Percentiles rank a stretch among this genome's conserved stretches.
Conservation (phyloP, 345 rosid species). For the Reutealis trisperma region DNA sequence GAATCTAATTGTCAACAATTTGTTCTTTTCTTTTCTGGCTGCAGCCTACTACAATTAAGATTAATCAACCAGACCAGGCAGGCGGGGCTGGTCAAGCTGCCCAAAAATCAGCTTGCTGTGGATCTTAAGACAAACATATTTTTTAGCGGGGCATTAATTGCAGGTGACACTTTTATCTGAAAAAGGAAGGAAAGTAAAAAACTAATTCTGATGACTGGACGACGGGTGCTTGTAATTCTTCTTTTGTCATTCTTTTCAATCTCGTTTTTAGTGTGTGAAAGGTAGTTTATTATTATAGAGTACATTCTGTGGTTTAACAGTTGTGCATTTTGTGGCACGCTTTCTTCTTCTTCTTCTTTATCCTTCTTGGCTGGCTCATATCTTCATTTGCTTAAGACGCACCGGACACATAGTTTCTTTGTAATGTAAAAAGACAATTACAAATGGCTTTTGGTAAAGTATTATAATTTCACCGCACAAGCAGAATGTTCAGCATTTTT, state of each 20-base stretch:
- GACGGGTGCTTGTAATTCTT: slow-evolving; percentile 27
- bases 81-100: slow-evolving; percentile 63
- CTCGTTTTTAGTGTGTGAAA: slow-evolving; percentile 38
- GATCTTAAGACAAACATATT: slow-evolving; percentile 34
- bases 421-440: slow-evolving; percentile 1
- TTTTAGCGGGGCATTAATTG: slow-evolving; percentile 1
- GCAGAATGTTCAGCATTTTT: too few species aligned
- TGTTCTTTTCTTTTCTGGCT: background rate
- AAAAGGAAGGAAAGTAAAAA: slow-evolving; percentile 1
- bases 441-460: background rate
- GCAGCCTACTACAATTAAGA: slow-evolving; percentile 78
- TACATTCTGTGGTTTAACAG: slow-evolving; percentile 4
- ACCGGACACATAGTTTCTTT: background rate
- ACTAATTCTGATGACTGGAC: slow-evolving; percentile 24
- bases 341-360: background rate
- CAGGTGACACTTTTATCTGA: slow-evolving; percentile 7
- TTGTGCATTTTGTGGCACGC: slow-evolving; percentile 9
- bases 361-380: background rate
- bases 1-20: background rate
- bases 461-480: background rate
- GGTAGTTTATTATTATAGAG: slow-evolving; percentile 23
- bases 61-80: slow-evolving; percentile 66
- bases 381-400: background rate
- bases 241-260: slow-evolving; percentile 36
- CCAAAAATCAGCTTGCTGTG: slow-evolving; percentile 83